Evolutionary conservation across 2,329 filamentous ascomycete species (phyloP).

Genomic region (Aureobasidium musti): DNA sequence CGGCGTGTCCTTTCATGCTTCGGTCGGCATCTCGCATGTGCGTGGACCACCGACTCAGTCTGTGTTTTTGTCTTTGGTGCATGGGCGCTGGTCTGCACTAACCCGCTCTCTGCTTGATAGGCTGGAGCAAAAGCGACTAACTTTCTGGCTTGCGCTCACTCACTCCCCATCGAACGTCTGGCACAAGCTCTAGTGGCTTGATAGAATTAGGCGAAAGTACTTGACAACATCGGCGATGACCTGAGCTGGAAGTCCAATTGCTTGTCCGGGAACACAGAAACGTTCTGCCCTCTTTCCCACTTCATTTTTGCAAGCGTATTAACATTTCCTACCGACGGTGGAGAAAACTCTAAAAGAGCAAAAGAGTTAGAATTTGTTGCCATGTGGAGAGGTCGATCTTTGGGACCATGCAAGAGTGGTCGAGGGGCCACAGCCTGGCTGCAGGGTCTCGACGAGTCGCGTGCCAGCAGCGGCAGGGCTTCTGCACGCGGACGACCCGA

Average conservation of each 20-base stretch:
- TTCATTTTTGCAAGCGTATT: background rate
- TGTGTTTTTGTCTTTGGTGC: slow-evolving; percentile 15
- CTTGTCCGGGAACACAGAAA: background rate
- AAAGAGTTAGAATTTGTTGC: background rate
- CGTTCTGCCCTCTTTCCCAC: background rate
- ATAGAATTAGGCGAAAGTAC: background rate
- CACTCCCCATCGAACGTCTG: background rate
- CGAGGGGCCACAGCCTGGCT: slow-evolving; percentile 9
- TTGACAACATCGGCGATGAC: slow-evolving; percentile 6
- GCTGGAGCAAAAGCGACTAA: slow-evolving; percentile 19
- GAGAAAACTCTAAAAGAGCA: background rate
- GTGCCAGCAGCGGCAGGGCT: slow-evolving; percentile 25
- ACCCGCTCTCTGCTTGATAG: slow-evolving; percentile 16
- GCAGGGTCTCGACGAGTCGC: slow-evolving; percentile 20
- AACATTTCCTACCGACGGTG: background rate
- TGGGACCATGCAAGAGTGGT: slow-evolving; percentile 4
- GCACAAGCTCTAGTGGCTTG: slow-evolving; percentile 2
- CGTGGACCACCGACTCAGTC: slow-evolving; percentile 9
- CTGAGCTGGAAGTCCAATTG: background rate
- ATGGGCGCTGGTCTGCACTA: background rate
- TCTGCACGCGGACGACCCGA: slow-evolving; percentile 14
- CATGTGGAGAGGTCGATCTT: slow-evolving; percentile 14
- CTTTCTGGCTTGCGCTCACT: slow-evolving; percentile 8
- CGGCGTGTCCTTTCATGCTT: slow-evolving; percentile 16
- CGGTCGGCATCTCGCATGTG: slow-evolving; percentile 25